Evolutionary conservation across 2,329 filamentous ascomycete genomes (phyloP), one percentile per base, ranked within the genome.

Genomic region (Ilyonectria destructans): DNA sequence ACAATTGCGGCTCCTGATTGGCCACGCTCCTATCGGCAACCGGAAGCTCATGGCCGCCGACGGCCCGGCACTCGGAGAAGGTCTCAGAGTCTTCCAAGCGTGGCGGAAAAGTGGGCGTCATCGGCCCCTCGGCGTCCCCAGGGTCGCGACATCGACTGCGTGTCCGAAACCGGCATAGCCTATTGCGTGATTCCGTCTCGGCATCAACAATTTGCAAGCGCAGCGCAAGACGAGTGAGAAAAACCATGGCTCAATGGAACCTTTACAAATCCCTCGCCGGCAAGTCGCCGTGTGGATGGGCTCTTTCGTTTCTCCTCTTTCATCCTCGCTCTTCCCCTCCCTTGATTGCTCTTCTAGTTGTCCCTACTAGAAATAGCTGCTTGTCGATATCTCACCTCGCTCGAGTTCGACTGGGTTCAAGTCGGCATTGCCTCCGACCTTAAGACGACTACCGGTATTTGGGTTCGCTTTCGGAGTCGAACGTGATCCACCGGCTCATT

Each of bases 161-260:
- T 80, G 72, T 68, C 80, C 78, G 23, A 66, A 76, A 73, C 59
- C 48, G 75, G 80, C 52, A 68, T 78, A 77, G 76, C 55, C 70
- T 79, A 82, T 82, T 82, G 81, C 81, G 81, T 82, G 81, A 82
- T 82, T 81, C 75, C 72, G 59, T 77, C 71, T 67, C 76, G 71
- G 65, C 75, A 80, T 82, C 80, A 77, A 80, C 79, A 80, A 81
- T 79, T 80, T 74, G 67, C 71, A 73, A 72, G 65, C 69, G 70
- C 74, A 72, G 72, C 67, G 48, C 58, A 62, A 69, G 65, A 56
- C 57, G 60, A 45, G 46, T 48, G 31, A 58, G 66, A 65, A 72
- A 56, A 49, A 65, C 45, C 45, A 67, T 56, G 68, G 72, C 69
- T 56, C 61, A 67, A 73, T 71, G 66, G 71, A 64, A 43, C 31